Base-by-base conservation (phyloP, 2,329 filamentous ascomycete species). In the Botryotinia narcissicola region DNA sequence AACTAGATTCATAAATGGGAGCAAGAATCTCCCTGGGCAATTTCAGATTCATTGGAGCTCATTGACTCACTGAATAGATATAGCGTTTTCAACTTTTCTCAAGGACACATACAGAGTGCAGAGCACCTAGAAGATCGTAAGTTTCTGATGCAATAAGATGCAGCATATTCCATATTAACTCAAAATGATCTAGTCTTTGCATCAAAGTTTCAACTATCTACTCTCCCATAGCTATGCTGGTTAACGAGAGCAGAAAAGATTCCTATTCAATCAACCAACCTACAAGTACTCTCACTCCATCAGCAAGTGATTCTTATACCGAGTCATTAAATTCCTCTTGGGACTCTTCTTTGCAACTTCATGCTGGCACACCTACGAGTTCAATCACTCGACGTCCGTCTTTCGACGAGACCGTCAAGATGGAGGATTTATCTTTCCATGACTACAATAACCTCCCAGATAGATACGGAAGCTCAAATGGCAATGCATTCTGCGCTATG, bases 1-100 rank as follows among this genome's bases (percentile, higher is more conserved):
- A 46, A 60, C 69, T 74, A 32, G 35, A 73, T 64, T 75, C 74
- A 78, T 78, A 78, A 73, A 79, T 76, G 75, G 67, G 51, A 71
- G 73, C 68, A 75, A 46, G 29, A 51, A 62, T 70, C 76, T 75
- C 75, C 75, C 73, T 74, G 67, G 66, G 40, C 51, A 71, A 71
- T 44, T 54, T 54, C 48, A 69, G 44, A 73, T 71, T 69, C 59
- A n/a, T 69, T 46, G 35, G 69, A 69, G 75, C 51, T 51, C 63
- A 73, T 73, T 44, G 16, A 46, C 71, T 74, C 54, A 73, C 71
- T 64, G 63, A 44, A 32, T 37, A 29, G 42, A 44, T 32, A 61
- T n/a, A 70, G 20, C 35, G 16, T 60, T n/a, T 51, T 54, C 12
- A 44, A 35, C 20, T 25, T 29, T 63, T 14, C 32, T 64, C n/a